Conservation (phyloP, 2,329 filamentous ascomycete genomes). For the Fonsecaea pugnacius region DNA sequence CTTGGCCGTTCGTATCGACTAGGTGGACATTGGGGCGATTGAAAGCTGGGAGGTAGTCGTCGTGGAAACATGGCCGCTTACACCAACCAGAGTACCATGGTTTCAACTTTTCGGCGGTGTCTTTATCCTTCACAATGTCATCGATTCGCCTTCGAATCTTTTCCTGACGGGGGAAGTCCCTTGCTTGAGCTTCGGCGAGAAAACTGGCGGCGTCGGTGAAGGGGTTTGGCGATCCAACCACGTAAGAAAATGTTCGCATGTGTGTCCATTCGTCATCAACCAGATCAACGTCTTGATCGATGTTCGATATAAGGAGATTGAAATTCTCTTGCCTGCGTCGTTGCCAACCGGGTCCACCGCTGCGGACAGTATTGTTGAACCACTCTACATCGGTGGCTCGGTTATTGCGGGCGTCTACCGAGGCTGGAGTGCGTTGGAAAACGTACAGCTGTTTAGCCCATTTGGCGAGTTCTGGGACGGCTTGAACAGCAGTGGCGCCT, state of each 20-base stretch:
- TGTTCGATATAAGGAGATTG: no score
- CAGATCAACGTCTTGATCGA: no score
- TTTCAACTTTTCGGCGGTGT: slow-evolving; percentile 59
- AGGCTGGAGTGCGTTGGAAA: slow-evolving; percentile 45
- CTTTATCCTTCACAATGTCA: slow-evolving; percentile 49
- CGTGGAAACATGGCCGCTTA: slow-evolving; percentile 67
- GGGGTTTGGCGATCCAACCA: no score
- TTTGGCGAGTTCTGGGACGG: neutral
- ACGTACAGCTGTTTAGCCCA: slow-evolving; percentile 26
- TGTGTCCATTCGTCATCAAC: no score
- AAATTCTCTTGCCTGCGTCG: no score
- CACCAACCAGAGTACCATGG: slow-evolving; percentile 66
- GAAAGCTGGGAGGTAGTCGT: slow-evolving; percentile 63
- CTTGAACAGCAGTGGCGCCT: slow-evolving; percentile 27
- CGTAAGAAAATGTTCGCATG: no score
- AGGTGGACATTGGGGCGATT: slow-evolving; percentile 63
- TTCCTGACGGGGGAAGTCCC: no score
- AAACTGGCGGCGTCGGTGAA: no score
- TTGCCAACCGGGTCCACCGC: no score
- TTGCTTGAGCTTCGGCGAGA: no score
- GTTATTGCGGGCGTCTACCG: slow-evolving; percentile 39
- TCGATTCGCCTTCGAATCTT: no score
- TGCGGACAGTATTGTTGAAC: neutral
- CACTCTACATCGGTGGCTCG: no score
- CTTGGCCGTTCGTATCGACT: slow-evolving; percentile 62